These are phyloP conservation scores for Mortierella claussenii DNA, from an alignment of 192 early-diverging fungal species.

Conservation along the genomic window DNA sequence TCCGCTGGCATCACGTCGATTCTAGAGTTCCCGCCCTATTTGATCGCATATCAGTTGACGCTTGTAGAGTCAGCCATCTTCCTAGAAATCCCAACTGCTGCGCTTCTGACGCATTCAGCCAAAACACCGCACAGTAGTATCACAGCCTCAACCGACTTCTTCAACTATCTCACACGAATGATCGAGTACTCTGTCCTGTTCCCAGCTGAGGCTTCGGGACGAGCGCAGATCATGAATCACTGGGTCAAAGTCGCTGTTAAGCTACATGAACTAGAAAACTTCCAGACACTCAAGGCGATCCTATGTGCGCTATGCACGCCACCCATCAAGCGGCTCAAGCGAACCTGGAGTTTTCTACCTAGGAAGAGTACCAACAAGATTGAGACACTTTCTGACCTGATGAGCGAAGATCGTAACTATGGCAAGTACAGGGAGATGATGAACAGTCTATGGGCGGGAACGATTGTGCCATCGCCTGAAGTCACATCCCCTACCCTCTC, in stretches of 20 bases:
- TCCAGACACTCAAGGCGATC: constrained; percentile 77
- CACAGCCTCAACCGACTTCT: constrained; percentile 76
- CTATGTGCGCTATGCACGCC: constrained; percentile 72
- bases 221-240: constrained; percentile 66
- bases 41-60: constrained; percentile 74
- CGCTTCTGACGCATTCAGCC: constrained; percentile 67
- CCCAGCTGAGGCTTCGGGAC: constrained; percentile 60
- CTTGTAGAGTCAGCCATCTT: constrained; percentile 78
- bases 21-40: constrained; percentile 65
- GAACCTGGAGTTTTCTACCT: constrained; percentile 77
- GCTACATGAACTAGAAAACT: constrained; percentile 68
- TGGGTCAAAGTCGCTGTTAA: constrained; percentile 77
- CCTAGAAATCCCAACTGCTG: constrained; percentile 62
- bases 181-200: constrained; percentile 77
- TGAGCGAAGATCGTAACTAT: constrained; percentile 78
- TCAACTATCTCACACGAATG: constrained; percentile 79
- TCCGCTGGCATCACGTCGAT: constrained; percentile 61
- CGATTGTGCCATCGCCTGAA: constrained; percentile 12
- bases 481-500: constrained; percentile 19
- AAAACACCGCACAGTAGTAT: constrained; percentile 65
- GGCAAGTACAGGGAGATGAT: constrained; percentile 69
- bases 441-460: constrained; percentile 28
- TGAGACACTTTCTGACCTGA: constrained; percentile 60
- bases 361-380: constrained; percentile 65
- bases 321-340: constrained; percentile 71